phyloP scores from a whole-genome alignment of 345 rosid species.

The Conringia planisiliqua region DNA sequence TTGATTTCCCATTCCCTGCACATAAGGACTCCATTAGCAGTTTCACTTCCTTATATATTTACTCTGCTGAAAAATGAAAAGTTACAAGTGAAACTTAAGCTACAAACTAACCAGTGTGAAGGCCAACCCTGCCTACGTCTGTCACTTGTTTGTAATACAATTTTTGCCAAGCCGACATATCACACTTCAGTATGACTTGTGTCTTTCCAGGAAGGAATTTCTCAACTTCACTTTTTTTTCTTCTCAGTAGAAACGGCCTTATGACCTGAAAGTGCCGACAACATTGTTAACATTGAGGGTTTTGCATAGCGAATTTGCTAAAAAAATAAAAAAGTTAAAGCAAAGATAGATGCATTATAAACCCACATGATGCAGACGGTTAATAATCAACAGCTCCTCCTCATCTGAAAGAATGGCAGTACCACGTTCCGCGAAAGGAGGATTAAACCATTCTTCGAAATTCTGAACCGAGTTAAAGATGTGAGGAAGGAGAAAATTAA shows the following conservation, averaged over 20 bases:
- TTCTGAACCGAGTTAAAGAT: conserved; percentile 87
- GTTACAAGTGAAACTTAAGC: conserved; percentile 7
- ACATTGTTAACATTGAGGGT: not conserved
- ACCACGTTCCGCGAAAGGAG: conserved; percentile 90
- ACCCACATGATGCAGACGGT: conserved; percentile 90
- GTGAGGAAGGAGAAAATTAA: conserved; percentile 91
- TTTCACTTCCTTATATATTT: not conserved
- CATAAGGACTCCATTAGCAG: conserved; percentile 15
- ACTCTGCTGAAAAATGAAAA: not conserved
- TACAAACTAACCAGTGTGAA: conserved; percentile 62
- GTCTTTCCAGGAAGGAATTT: conserved; percentile 90
- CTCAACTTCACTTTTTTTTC: conserved; percentile 97
- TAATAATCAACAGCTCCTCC: conserved; percentile 86
- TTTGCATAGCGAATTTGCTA: not conserved
- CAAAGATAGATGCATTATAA: conserved; percentile 17
- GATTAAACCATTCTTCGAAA: conserved; percentile 99
- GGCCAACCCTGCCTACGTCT: conserved; percentile 86
- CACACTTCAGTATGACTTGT: conserved; percentile 94
- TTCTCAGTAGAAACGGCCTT: conserved; percentile 94
- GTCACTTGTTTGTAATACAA: conserved; percentile 92
- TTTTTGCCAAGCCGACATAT: conserved; percentile 98
- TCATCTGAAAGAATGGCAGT: conserved; percentile 82
- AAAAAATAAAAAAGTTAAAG: too few species aligned
- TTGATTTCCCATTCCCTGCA: conserved; percentile 88
- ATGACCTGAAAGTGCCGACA: conserved; percentile 60